A percentile compares a stretch with the other conserved stretches of the same genome.
Conservation (phyloP, 257 asterid genomes). For the Solanum ossicruentum region DNA sequence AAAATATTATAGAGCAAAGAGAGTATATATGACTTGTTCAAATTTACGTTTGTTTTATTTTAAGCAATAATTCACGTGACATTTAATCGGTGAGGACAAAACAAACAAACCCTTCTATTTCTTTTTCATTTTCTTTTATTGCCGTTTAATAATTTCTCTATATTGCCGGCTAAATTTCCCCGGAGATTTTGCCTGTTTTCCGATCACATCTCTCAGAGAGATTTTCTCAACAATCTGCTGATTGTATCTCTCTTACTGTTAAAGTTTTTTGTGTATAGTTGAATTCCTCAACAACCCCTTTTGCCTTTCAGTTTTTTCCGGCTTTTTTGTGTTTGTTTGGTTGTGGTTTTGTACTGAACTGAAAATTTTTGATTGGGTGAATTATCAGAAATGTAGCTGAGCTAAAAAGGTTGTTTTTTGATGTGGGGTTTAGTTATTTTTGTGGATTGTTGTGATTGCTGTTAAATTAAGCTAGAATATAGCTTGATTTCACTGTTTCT, state of each 20-base stretch:
- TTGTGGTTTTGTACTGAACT: neutral
- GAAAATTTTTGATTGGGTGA: neutral
- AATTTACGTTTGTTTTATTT: neutral
- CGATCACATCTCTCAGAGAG: neutral
- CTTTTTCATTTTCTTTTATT: neutral
- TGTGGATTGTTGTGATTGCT: neutral
- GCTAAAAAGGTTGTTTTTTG: neutral
- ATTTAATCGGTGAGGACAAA: neutral
- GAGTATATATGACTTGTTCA: neutral
- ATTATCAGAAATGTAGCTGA: slow-evolving; percentile 9
- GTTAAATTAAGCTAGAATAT: neutral
- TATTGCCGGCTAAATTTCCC: neutral
- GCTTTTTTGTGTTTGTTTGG: neutral
- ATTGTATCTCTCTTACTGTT: neutral
- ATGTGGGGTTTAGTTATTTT: neutral
- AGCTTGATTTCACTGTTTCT: neutral
- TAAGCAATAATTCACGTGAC: too few species aligned
- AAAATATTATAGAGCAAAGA: neutral
- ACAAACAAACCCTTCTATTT: neutral
- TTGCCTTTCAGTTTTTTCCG: neutral
- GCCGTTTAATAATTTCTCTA: neutral
- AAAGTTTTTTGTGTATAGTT: neutral
- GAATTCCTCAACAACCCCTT: neutral
- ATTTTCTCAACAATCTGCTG: neutral
- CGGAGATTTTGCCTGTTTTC: neutral